These are phyloP conservation scores for Globisporangium nunn DNA, from an alignment of 352 stramenopile genomes.

Conservation along the genomic window DNA sequence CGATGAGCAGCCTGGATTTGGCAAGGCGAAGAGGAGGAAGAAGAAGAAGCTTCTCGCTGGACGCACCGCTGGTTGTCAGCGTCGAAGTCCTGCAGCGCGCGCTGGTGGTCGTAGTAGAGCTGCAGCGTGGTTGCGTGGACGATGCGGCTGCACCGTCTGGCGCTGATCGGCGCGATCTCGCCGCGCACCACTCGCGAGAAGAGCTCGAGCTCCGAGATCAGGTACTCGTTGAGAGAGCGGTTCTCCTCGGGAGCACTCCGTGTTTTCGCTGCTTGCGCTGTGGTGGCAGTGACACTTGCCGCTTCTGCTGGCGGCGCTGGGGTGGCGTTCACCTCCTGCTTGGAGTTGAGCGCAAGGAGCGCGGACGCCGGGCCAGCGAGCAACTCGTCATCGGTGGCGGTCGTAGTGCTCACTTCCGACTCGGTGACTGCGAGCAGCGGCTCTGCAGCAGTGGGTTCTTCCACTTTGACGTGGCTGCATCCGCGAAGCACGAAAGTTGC, in stretches of 20 bases:
- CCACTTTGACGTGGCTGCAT: background rate
- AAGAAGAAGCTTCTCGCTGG: background rate
- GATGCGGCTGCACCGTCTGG: constrained; percentile 14
- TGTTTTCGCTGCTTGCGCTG: background rate
- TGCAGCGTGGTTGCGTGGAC: constrained; percentile 33
- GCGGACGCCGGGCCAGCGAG: background rate
- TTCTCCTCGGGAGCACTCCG: constrained; percentile 24
- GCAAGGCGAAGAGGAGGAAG: background rate
- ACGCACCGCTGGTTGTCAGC: constrained; percentile 41
- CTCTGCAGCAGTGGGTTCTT: background rate
- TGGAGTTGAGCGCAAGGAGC: background rate
- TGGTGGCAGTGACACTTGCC: background rate
- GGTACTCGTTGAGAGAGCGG: constrained; percentile 38
- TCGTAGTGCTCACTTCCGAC: background rate
- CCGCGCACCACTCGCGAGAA: constrained; percentile 29
- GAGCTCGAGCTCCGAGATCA: constrained; percentile 40
- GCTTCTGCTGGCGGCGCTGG: background rate
- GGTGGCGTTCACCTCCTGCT: background rate
- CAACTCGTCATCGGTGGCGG: background rate
- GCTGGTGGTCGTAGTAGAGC: constrained; percentile 38
- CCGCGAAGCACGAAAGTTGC: no score
- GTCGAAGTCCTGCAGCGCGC: constrained; percentile 46
- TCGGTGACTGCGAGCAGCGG: background rate
- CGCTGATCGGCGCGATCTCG: constrained; percentile 1
- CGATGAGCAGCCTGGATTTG: no score